Evolutionary conservation across 495 filamentous ascomycete species (phyloP).

Genomic region (Penicillium verhagenii): DNA sequence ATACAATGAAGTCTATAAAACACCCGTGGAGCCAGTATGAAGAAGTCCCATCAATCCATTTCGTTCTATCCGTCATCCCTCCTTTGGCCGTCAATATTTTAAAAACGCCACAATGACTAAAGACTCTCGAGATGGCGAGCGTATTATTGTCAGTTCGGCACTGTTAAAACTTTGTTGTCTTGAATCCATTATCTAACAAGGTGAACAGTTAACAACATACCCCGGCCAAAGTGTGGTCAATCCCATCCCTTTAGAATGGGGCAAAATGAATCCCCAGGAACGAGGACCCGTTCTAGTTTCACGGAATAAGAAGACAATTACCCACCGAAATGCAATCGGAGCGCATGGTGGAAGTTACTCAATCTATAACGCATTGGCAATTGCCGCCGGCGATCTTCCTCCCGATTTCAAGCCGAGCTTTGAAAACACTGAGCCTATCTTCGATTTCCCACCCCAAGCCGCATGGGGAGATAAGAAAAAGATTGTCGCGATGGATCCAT

Average conservation of each 20-base stretch:
- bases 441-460: conserved; percentile 79
- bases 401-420: conserved; percentile 90
- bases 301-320: conserved; percentile 69
- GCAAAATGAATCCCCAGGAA: conserved; percentile 65
- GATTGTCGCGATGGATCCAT: conserved; percentile 97
- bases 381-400: conserved; percentile 85
- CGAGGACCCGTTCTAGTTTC: conserved; percentile 92
- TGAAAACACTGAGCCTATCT: conserved; percentile 91
- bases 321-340: conserved; percentile 81
- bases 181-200: not conserved
- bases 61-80: not conserved
- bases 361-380: conserved; percentile 91
- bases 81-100: too few species aligned
- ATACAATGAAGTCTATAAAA: too few species aligned
- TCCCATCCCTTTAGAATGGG: conserved; percentile 86
- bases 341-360: conserved; percentile 96
- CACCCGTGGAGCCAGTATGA: too few species aligned
- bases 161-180: not conserved
- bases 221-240: conserved; percentile 93
- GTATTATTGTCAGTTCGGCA: not conserved
- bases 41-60: too few species aligned
- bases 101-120: not conserved
- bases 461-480: conserved; percentile 90
- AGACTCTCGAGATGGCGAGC: conserved; percentile 3
- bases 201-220: conserved; percentile 70